Conservation (phyloP, 2,329 filamentous ascomycete species). For the Xylaria sp. region DNA sequence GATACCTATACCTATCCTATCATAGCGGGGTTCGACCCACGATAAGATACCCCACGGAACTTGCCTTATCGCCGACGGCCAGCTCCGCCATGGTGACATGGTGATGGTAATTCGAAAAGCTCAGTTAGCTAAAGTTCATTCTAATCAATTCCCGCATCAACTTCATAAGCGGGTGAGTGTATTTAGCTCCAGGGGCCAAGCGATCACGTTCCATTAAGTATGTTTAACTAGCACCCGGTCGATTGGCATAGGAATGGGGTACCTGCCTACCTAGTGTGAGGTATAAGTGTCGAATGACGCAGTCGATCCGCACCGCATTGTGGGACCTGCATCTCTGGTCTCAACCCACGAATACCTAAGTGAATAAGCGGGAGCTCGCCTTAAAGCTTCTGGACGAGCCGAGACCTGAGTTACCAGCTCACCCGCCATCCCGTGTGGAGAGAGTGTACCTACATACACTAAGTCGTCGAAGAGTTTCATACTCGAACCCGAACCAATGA, state of each 20-base stretch:
- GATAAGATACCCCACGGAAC: neutral
- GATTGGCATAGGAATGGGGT: neutral
- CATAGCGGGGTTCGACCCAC: neutral
- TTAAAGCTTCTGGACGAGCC: constrained; percentile 1
- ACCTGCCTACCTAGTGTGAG: no score
- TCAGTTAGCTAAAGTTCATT: neutral
- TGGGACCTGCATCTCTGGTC: constrained; percentile 12
- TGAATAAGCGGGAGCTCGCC: neutral
- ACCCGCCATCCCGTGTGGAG: neutral
- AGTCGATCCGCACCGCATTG: neutral
- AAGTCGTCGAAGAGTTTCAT: no score
- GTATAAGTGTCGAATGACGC: constrained; percentile 1
- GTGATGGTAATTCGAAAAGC: neutral
- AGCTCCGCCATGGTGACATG: neutral
- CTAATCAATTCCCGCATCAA: neutral
- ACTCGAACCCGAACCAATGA: no score
- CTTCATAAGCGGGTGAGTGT: neutral
- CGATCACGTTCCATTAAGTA: neutral
- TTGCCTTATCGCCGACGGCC: constrained; percentile 7
- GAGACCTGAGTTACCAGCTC: neutral
- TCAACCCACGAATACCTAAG: neutral
- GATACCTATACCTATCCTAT: constrained; percentile 4
- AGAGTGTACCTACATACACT: neutral
- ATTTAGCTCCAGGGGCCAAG: neutral
- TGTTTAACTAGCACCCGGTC: neutral